Evolutionary conservation across 257 asterid genomes (phyloP).

Genomic region (Fraxinus excelsior): DNA sequence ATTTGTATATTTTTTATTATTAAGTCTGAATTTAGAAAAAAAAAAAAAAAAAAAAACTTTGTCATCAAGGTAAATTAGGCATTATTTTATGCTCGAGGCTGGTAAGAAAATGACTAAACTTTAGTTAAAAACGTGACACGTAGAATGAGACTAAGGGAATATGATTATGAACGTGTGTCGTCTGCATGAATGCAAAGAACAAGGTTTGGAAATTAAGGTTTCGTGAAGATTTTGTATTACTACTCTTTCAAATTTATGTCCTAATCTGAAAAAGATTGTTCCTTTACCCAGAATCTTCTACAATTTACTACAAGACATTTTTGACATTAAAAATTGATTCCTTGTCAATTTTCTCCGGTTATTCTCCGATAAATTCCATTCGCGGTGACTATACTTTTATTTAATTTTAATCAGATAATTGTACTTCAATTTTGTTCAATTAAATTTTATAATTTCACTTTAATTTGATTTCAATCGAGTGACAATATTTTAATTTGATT

Average conservation of each 20-base stretch:
- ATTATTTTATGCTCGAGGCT: conserved; percentile 1
- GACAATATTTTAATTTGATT: too few relatives aligned
- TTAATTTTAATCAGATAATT: too few relatives aligned
- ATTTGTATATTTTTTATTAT: background rate
- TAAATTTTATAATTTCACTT: too few relatives aligned
- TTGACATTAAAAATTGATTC: background rate
- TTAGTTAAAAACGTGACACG: background rate
- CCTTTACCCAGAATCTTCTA: background rate
- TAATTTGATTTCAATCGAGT: too few relatives aligned
- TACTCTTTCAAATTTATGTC: conserved; percentile 3
- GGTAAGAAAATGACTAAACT: conserved; percentile 39
- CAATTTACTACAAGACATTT: background rate
- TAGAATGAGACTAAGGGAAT: background rate
- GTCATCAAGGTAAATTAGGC: background rate
- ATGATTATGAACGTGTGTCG: background rate
- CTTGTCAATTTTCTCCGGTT: too few relatives aligned
- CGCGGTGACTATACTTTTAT: too few relatives aligned
- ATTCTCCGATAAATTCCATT: too few relatives aligned
- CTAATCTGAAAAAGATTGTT: conserved; percentile 16
- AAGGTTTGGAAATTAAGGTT: conserved; percentile 22
- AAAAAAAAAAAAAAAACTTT: background rate
- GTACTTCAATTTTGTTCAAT: too few relatives aligned
- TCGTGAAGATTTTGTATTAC: conserved; percentile 17
- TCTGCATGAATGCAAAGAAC: conserved; percentile 21
- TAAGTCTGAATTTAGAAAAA: too few relatives aligned